These are phyloP conservation scores for Acanthochlamys bracteata DNA, from an alignment of 106 monocot genomes.

Conservation along the genomic window DNA sequence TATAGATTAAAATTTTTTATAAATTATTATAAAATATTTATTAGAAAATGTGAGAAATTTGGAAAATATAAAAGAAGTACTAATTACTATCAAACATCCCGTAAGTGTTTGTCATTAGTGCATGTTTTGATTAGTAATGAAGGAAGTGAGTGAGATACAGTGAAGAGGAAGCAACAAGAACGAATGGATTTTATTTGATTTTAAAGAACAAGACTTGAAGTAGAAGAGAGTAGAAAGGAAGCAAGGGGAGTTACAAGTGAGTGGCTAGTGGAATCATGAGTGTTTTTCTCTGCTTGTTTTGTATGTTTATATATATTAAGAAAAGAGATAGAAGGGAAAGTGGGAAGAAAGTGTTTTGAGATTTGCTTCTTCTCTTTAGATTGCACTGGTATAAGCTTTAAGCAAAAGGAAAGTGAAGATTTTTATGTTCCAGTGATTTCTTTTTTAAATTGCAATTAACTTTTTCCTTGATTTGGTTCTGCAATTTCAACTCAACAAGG, in stretches of 20 bases:
- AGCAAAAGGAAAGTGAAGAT: not conserved
- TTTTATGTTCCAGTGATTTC: no score
- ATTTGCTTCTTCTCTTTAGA: not conserved
- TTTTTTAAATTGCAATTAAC: no score
- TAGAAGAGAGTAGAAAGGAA: slow-evolving; percentile 10
- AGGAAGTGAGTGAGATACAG: not conserved
- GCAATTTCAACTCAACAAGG: no score
- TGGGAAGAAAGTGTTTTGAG: not conserved
- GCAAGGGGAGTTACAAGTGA: not conserved
- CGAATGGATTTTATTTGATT: no score
- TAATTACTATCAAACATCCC: no score
- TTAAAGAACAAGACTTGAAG: slow-evolving; percentile 11
- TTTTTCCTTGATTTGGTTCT: no score
- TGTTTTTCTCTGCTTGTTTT: not conserved
- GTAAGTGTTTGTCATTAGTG: no score
- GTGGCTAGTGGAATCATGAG: not conserved
- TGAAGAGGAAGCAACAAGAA: not conserved
- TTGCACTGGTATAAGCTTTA: not conserved
- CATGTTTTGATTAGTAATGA: not conserved
- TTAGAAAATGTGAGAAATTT: no score
- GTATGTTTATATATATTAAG: not conserved
- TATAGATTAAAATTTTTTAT: no score
- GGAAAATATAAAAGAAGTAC: no score
- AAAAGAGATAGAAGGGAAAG: not conserved
- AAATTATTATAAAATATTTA: no score